Conservation (phyloP, 192 early-diverging fungal genomes). For the Coemansia sp. region DNA sequence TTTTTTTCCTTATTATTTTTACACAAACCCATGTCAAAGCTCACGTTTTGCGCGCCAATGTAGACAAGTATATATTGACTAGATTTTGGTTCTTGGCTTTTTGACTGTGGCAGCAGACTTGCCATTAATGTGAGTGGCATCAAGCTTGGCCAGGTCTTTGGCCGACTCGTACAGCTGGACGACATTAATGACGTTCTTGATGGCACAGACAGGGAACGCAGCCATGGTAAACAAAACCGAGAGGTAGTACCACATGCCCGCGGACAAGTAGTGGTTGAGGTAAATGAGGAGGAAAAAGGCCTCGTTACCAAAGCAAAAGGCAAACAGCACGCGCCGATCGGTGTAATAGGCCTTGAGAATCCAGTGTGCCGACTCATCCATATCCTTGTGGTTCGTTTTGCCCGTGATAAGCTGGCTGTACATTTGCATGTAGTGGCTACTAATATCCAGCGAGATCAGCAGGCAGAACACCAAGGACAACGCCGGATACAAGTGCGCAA, state of each 20-base stretch:
- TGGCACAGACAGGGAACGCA: conserved; percentile 70
- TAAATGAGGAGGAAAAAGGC: conserved; percentile 90
- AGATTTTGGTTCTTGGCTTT: background rate
- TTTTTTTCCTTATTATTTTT: background rate
- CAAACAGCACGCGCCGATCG: conserved; percentile 84
- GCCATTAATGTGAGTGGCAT: conserved; percentile 47
- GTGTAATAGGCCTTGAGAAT: conserved; percentile 90
- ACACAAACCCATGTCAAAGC: too few relatives aligned
- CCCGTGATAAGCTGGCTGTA: conserved; percentile 86
- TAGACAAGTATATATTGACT: background rate
- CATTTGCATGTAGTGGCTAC: conserved; percentile 99
- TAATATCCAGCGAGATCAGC: conserved; percentile 89
- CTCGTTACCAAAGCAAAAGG: conserved; percentile 89
- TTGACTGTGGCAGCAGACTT: background rate
- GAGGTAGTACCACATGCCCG: conserved; percentile 2
- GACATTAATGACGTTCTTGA: conserved; percentile 92
- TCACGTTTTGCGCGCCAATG: too few relatives aligned
- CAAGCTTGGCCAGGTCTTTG: conserved; percentile 68
- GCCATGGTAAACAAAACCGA: conserved; percentile 18
- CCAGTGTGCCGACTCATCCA: conserved; percentile 69
- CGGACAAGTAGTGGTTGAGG: conserved; percentile 52
- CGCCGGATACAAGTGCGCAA: conserved; percentile 64
- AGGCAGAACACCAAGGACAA: conserved; percentile 84
- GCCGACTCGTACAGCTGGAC: conserved; percentile 90
- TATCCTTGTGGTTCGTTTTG: conserved; percentile 84